Conservation (phyloP, 2,329 filamentous ascomycete species). For the Saccharata proteae region DNA sequence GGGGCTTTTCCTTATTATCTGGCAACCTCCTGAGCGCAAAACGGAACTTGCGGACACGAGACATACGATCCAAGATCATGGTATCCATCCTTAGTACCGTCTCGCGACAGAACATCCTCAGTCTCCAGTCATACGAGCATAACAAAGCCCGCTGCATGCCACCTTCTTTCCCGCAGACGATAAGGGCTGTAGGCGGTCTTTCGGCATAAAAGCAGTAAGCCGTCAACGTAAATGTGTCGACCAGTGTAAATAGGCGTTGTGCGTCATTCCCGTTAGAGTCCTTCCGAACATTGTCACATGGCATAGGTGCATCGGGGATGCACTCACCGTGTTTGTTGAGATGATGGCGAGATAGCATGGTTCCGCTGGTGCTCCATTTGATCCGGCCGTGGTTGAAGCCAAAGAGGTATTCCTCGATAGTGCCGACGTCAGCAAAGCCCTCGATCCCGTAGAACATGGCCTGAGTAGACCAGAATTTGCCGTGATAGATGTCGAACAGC, state of each 20-base stretch:
- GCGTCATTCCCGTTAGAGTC: neutral
- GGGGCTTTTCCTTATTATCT: neutral
- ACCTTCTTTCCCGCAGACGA: constrained; percentile 25
- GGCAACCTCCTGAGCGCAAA: neutral
- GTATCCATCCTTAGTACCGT: constrained; percentile 29
- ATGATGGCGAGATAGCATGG: constrained; percentile 15
- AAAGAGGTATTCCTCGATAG: constrained; percentile 22
- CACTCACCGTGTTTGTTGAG: constrained; percentile 11
- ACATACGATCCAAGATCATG: constrained; percentile 18
- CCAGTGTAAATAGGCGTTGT: constrained; percentile 21
- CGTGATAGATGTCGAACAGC: constrained; percentile 4
- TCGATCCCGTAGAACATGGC: constrained; percentile 20
- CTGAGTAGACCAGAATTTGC: constrained; percentile 7
- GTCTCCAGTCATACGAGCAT: constrained; percentile 29
- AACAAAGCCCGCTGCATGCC: constrained; percentile 29
- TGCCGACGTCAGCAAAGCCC: constrained; percentile 18
- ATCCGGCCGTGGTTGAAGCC: constrained; percentile 18
- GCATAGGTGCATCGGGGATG: constrained; percentile 5
- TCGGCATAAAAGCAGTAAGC: constrained; percentile 23
- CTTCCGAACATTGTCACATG: constrained; percentile 2
- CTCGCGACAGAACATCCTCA: constrained; percentile 24
- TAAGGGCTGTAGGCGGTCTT: constrained; percentile 22
- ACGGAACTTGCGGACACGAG: neutral
- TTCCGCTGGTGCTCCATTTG: constrained; percentile 17
- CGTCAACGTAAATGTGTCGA: constrained; percentile 29